phyloP scores from a whole-genome alignment of 129 eudicot species.

The Oenanthe sinensis region DNA sequence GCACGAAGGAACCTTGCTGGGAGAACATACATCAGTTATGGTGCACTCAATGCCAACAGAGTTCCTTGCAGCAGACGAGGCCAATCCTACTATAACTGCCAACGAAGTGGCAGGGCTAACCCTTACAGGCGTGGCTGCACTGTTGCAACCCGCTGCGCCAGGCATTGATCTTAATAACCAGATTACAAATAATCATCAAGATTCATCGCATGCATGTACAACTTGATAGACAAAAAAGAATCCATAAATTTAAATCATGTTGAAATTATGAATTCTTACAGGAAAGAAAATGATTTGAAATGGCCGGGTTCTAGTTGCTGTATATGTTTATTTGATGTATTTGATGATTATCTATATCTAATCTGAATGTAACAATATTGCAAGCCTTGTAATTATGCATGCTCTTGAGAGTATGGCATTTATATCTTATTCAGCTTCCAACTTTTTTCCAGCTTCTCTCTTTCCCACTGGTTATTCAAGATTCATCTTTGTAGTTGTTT shows the following conservation, averaged over 20 bases:
- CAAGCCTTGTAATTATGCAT: not conserved
- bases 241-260: not conserved
- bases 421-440: not conserved
- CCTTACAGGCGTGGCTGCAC: slow-evolving; percentile 9
- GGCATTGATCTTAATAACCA: not conserved
- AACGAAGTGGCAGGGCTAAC: not conserved
- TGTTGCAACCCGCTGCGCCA: slow-evolving; percentile 1
- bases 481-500: not conserved
- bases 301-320: not conserved
- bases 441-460: too few relatives aligned
- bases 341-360: not conserved
- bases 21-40: not conserved
- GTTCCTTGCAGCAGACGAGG: slow-evolving; percentile 3
- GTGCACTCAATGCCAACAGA: not conserved
- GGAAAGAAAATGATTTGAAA: not conserved
- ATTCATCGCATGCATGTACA: not conserved
- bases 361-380: not conserved
- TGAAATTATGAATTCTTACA: not conserved
- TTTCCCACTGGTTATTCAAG: not conserved
- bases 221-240: not conserved
- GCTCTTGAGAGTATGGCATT: not conserved
- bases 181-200: not conserved
- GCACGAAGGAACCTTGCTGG: not conserved
- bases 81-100: slow-evolving; percentile 8
- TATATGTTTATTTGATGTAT: not conserved